Base-by-base conservation (phyloP, 345 rosid genomes). In the Citrus mangshanensis region DNA sequence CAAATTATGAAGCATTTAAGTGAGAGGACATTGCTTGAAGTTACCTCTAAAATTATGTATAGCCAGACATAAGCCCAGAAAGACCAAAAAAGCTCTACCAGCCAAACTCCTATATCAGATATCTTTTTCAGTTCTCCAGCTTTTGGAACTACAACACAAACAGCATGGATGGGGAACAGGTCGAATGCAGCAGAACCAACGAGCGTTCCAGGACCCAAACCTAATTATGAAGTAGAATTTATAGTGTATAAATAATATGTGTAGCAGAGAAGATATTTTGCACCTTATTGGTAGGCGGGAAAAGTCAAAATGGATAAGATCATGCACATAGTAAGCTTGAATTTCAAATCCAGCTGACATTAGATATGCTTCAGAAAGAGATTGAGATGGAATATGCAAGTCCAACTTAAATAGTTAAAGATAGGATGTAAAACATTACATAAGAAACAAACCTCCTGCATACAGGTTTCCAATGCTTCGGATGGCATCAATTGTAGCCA, bases 101-200 rank as follows among this genome's bases (percentile, higher is more conserved):
- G 82, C 99, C 99, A 95, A 77, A 95, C 97, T 24, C 99, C 98
- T 13, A 93, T 65, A 77, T 95, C 99, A n/a, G 98, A 88, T 82
- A 95, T 95, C 85, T 95, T 95, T 77, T 95, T 95, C 84, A 92
- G 65, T 84, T 93, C 98, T 81, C 98, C 99, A 72, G 96, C 96
- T 80, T 95, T 93, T 14, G 99, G 99, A 85, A 92, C 94, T 55
- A 95, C 75, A 60, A 95, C 99, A 87, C 99, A 95, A 61, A 95
- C 97, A 80, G 99, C 98, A 70, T 92, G 98, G 80, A 93, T 95
- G 22, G 99, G 99, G 68, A 93, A 93, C 80, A 95, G 96, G 85
- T 95, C 99, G 77, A 95, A 95, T 51, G 99, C 99, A 77, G 99
- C 99, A 10, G 99, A 95, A 77, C 99, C 99, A 81, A 93, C 96